Evolutionary conservation across 495 filamentous ascomycete species (phyloP), one percentile per base, ranked within the genome.

Genomic region (Tuber microsphaerosporum): DNA sequence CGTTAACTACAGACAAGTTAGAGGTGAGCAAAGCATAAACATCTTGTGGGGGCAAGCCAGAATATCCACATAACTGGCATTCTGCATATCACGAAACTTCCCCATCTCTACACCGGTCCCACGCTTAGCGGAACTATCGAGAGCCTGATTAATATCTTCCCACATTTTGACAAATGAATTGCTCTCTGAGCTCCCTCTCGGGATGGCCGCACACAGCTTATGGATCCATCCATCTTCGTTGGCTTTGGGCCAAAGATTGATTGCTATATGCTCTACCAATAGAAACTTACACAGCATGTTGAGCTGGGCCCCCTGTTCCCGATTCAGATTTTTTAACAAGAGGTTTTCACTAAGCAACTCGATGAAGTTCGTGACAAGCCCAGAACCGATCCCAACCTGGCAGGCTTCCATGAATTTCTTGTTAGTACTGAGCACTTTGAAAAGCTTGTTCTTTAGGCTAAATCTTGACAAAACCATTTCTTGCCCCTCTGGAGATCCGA

Each of bases 401-500:
- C 69, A 79, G 14, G 77, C 77, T 42, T 78, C 45, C 26, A 68
- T 70, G 26, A 68, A 75, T 48, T 26, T 51, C 48, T 20, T 34
- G 6, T 56, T 31, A 22, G 22, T 22, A 26, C 41, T 26, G n/a
- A 56, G 45, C 34, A 72, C 2, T n/a, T 61, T 2, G 41, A 79
- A 45, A 34, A 75, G 76, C 20, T 79, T 37, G 42, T 75, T 75
- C 76, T 75, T 20, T 76, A 79, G 70, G 34, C 46, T 42, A 10
- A 75, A 75, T 74, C 51, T 70, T 39, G 65, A 48, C 10, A 72
- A 73, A 12, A 69, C 22, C 0, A 2, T 8, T 65, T 79, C 77
- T 61, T 78, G 75, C 17, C 74, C 43, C 8, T 19, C 41, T 20
- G 0, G 43, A n/a, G 76, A 79, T 7, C 37, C 37, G 37, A 39